Percentiles rank a stretch among this genome's conserved stretches.
These are phyloP conservation scores for Gaillardinia entomophila DNA, from an alignment of 805 yeast genomes.

Conservation along the genomic window DNA sequence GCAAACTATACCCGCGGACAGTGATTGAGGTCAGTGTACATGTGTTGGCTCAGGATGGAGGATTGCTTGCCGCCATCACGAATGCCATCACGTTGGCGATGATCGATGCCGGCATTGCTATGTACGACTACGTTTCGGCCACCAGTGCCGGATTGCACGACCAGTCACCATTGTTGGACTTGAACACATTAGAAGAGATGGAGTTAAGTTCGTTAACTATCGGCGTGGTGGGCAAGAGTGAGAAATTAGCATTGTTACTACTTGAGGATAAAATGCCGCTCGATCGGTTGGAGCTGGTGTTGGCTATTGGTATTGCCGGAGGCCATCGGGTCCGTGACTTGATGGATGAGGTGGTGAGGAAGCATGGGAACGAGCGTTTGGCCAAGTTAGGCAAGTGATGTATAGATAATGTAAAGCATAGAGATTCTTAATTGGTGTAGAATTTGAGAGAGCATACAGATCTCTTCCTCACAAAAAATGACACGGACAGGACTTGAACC, in stretches of 20 bases:
- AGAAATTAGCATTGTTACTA: conserved; percentile 68
- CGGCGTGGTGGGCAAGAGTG: conserved; percentile 79
- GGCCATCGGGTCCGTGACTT: conserved; percentile 73
- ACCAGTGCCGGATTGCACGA: conserved; percentile 77
- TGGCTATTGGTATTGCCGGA: conserved; percentile 84
- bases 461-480: neutral
- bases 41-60: conserved; percentile 88
- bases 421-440: too few relatives aligned
- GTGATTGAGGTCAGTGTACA: conserved; percentile 69
- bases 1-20: conserved; percentile 77
- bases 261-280: conserved; percentile 82
- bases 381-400: conserved; percentile 35
- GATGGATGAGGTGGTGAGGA: conserved; percentile 82
- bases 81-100: conserved; percentile 87
- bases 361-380: conserved; percentile 59
- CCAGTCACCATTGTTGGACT: conserved; percentile 70
- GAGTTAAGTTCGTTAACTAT: conserved; percentile 79
- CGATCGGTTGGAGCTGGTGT: conserved; percentile 68
- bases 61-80: conserved; percentile 68
- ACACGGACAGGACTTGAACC: neutral
- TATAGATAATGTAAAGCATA: too few relatives aligned
- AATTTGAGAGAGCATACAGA: too few relatives aligned
- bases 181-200: conserved; percentile 74
- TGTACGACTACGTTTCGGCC: conserved; percentile 85
- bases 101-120: conserved; percentile 91